These are phyloP conservation scores for Grifola frondosa DNA, from an alignment of 1,284 basidiomycete species.

Conservation along the genomic window DNA sequence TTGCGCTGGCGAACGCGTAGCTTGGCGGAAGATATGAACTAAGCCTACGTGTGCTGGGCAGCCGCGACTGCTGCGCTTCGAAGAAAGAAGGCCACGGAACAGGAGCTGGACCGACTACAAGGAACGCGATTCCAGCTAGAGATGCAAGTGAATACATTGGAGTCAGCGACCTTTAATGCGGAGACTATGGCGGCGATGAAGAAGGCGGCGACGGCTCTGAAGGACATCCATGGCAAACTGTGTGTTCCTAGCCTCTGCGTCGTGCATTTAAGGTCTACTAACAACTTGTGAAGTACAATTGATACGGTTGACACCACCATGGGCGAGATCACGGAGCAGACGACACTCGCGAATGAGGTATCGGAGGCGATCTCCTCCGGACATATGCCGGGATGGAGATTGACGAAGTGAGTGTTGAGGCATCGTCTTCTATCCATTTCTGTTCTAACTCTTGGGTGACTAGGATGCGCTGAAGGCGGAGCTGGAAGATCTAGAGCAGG, in stretches of 20 bases:
- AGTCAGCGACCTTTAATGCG: slow-evolving; percentile 97
- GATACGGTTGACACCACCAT: slow-evolving; percentile 93
- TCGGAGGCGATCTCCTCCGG: slow-evolving; percentile 89
- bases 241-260: slow-evolving; percentile 44
- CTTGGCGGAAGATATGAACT: not conserved
- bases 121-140: slow-evolving; percentile 93
- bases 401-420: slow-evolving; percentile 65
- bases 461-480: slow-evolving; percentile 86
- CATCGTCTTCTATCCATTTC: slow-evolving; percentile 11
- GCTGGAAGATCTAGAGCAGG: slow-evolving; percentile 90
- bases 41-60: slow-evolving; percentile 29
- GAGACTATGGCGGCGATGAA: slow-evolving; percentile 99
- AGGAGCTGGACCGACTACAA: slow-evolving; percentile 85
- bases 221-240: slow-evolving; percentile 91
- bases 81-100: slow-evolving; percentile 91
- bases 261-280: slow-evolving; percentile 2
- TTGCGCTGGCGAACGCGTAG: too few relatives aligned
- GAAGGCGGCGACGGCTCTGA: slow-evolving; percentile 90
- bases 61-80: slow-evolving; percentile 90
- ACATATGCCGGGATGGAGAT: slow-evolving; percentile 61
- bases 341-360: slow-evolving; percentile 94
- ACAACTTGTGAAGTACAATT: slow-evolving; percentile 60
- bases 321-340: slow-evolving; percentile 89
- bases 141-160: slow-evolving; percentile 96
- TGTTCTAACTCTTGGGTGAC: slow-evolving; percentile 8